Evolutionary conservation across 352 stramenopile species (phyloP), one percentile per base, ranked within the genome.

Genomic region (Phytophthora sojae): DNA sequence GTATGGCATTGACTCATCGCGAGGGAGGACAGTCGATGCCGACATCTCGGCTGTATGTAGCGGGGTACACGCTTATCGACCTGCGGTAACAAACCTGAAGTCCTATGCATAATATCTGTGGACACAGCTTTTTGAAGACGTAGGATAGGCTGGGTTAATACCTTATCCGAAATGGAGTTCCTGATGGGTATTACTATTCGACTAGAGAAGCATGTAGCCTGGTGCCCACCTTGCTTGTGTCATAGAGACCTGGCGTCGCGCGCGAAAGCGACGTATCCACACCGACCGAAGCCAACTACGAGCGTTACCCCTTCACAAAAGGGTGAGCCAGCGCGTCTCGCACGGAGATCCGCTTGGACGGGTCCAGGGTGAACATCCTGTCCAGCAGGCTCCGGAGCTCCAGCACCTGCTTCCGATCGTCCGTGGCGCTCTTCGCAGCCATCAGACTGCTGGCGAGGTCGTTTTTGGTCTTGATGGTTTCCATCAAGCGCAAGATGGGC

Each of bases 311-410:
- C 61, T 87, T 89, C 56, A 96, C 71, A 57, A 97, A 97, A 19
- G 89, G 86, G 62, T 97, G 91, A 47, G 82, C 76, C 8, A 97
- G 76, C 8, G 91, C 91, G 17, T 97, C 91, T 5, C 65, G 76
- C 14, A 94, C 87, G 0, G 80, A 85, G 51, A 96, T 86, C 2
- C 91, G 86, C 75, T 94, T 96, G 23, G 78, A 61, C 8, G 92
- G 88, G 54, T 98, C 92, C 9, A 97, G 61, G 19, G 73, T 73
- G 54, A 97, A 87, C 80, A 95, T 96, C 23, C 89, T 86, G 42
- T 97, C 90, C 42, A 97, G 59, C 23, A 98, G 69, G 45, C 82
- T 87, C 30, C 82, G 80, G 11, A 93, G 71, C 58, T 94, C 78
- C 29, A 91, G 58, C 30, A 95, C 77, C 47, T 82, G 64, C 66